phyloP scores from a whole-genome alignment of 805 yeast genomes.

The Kodamaea nitidulidarum region DNA sequence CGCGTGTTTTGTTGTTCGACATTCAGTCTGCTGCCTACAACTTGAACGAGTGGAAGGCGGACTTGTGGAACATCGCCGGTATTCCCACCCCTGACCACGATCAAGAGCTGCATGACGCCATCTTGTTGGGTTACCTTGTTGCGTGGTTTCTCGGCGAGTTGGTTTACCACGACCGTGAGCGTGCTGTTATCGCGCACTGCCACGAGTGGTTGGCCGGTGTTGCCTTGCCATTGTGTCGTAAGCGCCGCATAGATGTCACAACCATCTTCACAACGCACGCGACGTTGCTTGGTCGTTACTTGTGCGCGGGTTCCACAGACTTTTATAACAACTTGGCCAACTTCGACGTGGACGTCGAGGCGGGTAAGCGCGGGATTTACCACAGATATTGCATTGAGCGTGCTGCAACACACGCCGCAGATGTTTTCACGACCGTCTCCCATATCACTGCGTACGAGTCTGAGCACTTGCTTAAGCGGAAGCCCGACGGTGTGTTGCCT shows the following conservation, averaged over 20 bases:
- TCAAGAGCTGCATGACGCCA: slow-evolving; percentile 86
- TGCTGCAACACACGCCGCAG: slow-evolving; percentile 93
- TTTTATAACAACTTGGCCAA: slow-evolving; percentile 85
- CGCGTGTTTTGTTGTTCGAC: slow-evolving; percentile 86
- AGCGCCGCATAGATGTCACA: slow-evolving; percentile 87
- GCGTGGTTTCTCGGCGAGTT: slow-evolving; percentile 98
- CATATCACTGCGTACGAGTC: slow-evolving; percentile 96
- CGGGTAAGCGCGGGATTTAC: slow-evolving; percentile 95
- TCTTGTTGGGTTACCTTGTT: slow-evolving; percentile 84
- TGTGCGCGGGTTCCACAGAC: slow-evolving; percentile 96
- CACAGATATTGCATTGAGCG: slow-evolving; percentile 96
- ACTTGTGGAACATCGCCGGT: slow-evolving; percentile 85
- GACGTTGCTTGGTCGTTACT: slow-evolving; percentile 86
- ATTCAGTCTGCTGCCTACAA: slow-evolving; percentile 64
- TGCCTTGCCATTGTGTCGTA: slow-evolving; percentile 87
- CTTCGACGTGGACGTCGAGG: slow-evolving; percentile 96
- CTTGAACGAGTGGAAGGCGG: slow-evolving; percentile 91
- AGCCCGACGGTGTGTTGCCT: slow-evolving; percentile 97
- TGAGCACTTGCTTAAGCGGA: slow-evolving; percentile 87
- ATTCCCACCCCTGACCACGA: slow-evolving; percentile 93
- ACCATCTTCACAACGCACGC: slow-evolving; percentile 98
- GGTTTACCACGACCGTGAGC: slow-evolving; percentile 74
- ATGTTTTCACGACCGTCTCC: slow-evolving; percentile 95
- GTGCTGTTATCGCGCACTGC: slow-evolving; percentile 90
- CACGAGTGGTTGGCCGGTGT: slow-evolving; percentile 99